Base-by-base conservation (phyloP, 139 green algal genomes). In the Chlorella sorokiniana region DNA sequence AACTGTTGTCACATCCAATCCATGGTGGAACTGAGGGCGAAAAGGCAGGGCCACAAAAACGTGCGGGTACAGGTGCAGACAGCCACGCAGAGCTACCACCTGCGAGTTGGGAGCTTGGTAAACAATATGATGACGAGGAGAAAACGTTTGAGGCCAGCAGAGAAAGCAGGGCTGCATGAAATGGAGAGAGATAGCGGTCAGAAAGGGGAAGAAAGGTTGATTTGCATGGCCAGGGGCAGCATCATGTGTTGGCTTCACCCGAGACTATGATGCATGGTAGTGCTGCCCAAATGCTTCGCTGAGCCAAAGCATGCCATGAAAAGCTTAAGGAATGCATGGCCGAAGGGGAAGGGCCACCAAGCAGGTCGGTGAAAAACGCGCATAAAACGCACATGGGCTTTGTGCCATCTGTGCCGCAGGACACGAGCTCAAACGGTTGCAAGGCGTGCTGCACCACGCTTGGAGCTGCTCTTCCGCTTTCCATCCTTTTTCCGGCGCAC, bases 401-500 rank as follows among this genome's bases (percentile, higher is more conserved):
- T n/a, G n/a, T n/a, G n/a, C n/a, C n/a, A n/a, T n/a, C n/a, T n/a
- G n/a, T 16, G n/a, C 20, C 18, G 71, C 23, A 45, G 45, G 70
- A 23, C 3, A 6, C 48, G 48, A 42, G 27, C 48, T 77, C 48
- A 83, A 5, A 65, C 64, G 1, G 65, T 76, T 25, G 78, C 78
- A 10, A 83, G 65, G 27, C 65, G 78, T 40, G 74, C 44, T 5
- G 48, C 16, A 5, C 63, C 7, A 1, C 48, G 48, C 33, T 65
- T 64, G 29, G n/a, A 42, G 52, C 72, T 35, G 59, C 63, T 42
- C n/a, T n/a, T n/a, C n/a, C n/a, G 29, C 40, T 61, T 76, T 54
- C n/a, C 7, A 42, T 83, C 38, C 40, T 56, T 35, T 81, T 85
- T 48, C 62, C 27, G 65, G 51, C 25, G 14, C 59, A 70, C 81